Base-by-base conservation (phyloP, 495 filamentous ascomycete species). In the Zalerion maritima region DNA sequence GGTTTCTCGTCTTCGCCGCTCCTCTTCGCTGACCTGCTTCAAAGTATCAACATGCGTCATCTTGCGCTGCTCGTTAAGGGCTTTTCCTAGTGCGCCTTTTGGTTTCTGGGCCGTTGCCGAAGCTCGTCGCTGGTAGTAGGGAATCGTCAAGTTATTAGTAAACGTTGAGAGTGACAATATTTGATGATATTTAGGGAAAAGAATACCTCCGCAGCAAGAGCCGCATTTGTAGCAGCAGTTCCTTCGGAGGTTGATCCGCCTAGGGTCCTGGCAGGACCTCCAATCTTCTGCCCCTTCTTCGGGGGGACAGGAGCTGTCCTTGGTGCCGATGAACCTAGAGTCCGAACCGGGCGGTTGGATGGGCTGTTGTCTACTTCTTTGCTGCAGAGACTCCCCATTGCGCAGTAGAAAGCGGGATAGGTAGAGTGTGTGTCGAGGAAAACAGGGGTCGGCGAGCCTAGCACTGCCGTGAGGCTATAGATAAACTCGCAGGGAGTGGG, bases 301-400 rank as follows among this genome's bases (percentile, higher is more conserved):
- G 6, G 26, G 60, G 47, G 38, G 61, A 26, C 35, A 50, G 34
- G 42, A 50, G 46, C 38, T 58, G 51, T 29, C 52, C 41, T 18
- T 47, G 45, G 12, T 49, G 31, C 24, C 32, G 28, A 21, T 32
- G 29, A 55, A 29, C 57, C 62, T 14, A 82, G 65, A 9, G 65
- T 63, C 10, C 78, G 74, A 32, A 75, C 77, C 3, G 76, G 77
- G 9, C 62, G 58, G 11, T 68, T 46, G 58, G 78, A 81, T 30
- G 59, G 49, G 28, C 60, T 36, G 65, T 58, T n/a, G 67, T 57
- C 22, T 63, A 55, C 43, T 25, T 38, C 28, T 37, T 75, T 73
- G 45, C 76, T 71, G 56, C 78, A 86, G 46, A 78, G 58, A 45
- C 75, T 80, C 23, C 80, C 80, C 80, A 86, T 83, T 32, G 24